Evolutionary conservation across 1,284 basidiomycete genomes (phyloP), one percentile per base, ranked within the genome.

Genomic region (Trichosporon coremiiforme): DNA sequence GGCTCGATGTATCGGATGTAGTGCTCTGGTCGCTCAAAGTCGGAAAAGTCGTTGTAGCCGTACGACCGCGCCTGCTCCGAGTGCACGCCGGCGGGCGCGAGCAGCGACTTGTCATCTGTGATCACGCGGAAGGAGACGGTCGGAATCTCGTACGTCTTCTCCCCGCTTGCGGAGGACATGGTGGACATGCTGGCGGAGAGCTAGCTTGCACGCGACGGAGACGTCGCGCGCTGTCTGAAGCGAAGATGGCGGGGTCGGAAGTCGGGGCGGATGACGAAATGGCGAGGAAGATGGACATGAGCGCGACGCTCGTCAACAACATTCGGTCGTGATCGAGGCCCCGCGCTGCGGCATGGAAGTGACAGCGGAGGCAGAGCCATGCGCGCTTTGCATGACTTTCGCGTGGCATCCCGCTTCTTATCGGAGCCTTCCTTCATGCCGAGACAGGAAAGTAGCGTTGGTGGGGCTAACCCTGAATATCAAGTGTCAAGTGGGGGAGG

Each of bases 1-100:
- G 96, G 96, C 79, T 98, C 96, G 75, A 96, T 92, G 81, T 95
- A 89, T 63, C 93, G 90, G 79, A 96, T 91, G 80, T 97, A 96
- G 78, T 93, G 89, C 67, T 93, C 91, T 6, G 93, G 92, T 74
- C 89, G 85, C 73, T 85, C 85, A 79, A 92, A 94, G 60, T 90
- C 88, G 22, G 89, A 88, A 76, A 89, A 89, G 77, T 94, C 90
- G 78, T 94, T 94, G 84, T 90, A 84, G 22, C 83, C 83, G 76
- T 79, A 84, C 9, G 76, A 75, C 29, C 79, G 72, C 53, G 74
- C 78, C 67, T 79, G 77, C 20, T 80, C 80, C 65, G 79, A 80
- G 38, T 79, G 77, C 9, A 80, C 80, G 25, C 80, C 79, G 1
- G 78, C 78, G 8, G 81, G 79, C 9, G 60, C 66, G 13, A 75